Evolutionary conservation across 345 rosid species (phyloP), one percentile per base, ranked within the genome.

Genomic region (Hypericum perforatum): DNA sequence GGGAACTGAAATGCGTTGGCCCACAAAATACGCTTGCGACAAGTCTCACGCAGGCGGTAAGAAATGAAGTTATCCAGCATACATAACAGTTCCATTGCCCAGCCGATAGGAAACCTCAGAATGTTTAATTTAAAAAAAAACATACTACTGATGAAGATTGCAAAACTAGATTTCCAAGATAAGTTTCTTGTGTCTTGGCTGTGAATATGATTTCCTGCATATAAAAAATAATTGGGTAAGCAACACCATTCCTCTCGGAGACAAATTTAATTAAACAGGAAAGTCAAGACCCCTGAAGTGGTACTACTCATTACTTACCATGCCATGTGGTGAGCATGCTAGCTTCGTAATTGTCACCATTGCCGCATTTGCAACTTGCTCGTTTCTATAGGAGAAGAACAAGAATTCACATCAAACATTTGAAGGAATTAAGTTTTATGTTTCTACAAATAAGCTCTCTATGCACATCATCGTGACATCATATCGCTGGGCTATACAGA

Each of bases 291-390:
- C 48, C 43, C 32, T 43, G 48, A 50, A 9, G 9, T 12, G 51
- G 60, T 29, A 60, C 49, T 7, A 39, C 50, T 32, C 49, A 57
- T 37, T 60, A 63, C 79, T 74, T 56, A 91, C 98, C 73, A 73
- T 62, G 76, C 88, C 88, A 52, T 80, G 64, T 52, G 82, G 84
- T 61, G 74, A 71, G 65, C 60, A 57, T 56, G 88, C 94, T 68
- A 85, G 69, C 55, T 60, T 73, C 74, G 68, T 74, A 41, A 87
- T 81, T 46, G 95, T 76, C 66, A 76, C 80, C 58, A 58, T 74
- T 58, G 98, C 76, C 63, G 95, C 81, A 64, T 79, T 11, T 58
- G 96, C 85, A 60, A 81, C 88, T 68, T 81, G 72, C 68, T 87
- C 96, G 52, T 85, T 65, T 16, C 96, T 91, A 62, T 60, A 74